These are phyloP conservation scores for Anisodus tanguticus DNA, from an alignment of 257 asterid species.

Conservation along the genomic window DNA sequence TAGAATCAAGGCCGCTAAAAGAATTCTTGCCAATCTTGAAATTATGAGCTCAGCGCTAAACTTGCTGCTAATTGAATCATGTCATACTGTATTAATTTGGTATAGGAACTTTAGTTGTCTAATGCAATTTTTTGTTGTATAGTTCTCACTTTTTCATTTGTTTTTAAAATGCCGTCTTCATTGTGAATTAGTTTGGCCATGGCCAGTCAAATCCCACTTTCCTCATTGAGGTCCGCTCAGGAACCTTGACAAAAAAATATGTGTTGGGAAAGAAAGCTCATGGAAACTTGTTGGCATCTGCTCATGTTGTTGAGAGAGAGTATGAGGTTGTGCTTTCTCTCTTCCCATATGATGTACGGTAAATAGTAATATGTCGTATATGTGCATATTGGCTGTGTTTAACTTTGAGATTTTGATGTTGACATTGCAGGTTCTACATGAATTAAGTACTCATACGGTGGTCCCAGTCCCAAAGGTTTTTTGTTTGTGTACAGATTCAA, in stretches of 20 bases:
- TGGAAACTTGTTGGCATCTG: constrained; percentile 82
- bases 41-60: background rate
- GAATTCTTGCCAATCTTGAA: background rate
- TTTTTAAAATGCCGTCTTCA: constrained; percentile 7
- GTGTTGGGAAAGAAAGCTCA: constrained; percentile 94
- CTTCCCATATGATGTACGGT: background rate
- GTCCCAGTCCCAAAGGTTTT: constrained; percentile 94
- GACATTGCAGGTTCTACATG: constrained; percentile 73
- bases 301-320: constrained; percentile 98
- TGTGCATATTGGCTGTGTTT: background rate
- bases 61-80: background rate
- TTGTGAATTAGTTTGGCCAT: constrained; percentile 78
- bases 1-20: background rate
- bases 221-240: constrained; percentile 76
- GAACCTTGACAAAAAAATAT: constrained; percentile 57
- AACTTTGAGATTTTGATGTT: constrained; percentile 28
- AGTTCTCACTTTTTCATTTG: background rate
- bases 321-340: constrained; percentile 58
- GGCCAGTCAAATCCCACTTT: constrained; percentile 97
- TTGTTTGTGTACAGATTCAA: constrained; percentile 83
- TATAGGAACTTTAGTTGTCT: background rate
- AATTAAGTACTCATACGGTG: constrained; percentile 69
- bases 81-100: background rate
- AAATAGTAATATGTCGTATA: background rate
- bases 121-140: background rate